Percentiles rank a stretch among this genome's conserved stretches.
Evolutionary conservation across 1,139 yeast genomes (phyloP).

Genomic region (Debaryomyces fabryi): DNA sequence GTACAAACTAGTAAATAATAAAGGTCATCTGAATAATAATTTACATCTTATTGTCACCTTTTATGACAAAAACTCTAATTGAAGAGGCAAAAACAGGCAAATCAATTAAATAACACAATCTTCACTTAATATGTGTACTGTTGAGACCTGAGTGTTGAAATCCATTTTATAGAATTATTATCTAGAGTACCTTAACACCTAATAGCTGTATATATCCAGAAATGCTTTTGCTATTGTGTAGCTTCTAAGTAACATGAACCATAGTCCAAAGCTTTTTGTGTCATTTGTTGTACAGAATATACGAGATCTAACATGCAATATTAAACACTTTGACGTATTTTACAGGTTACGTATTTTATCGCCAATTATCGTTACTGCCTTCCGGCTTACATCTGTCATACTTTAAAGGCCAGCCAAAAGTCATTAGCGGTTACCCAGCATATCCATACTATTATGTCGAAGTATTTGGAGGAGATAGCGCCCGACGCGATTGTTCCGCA

Average conservation of each 20-base stretch:
- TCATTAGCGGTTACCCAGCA: background rate
- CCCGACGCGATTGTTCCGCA: conserved; percentile 43
- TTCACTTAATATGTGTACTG: background rate
- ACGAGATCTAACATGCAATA: conserved; percentile 3
- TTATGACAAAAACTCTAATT: background rate
- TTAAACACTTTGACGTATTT: background rate
- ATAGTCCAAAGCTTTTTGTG: background rate
- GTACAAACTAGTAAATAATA: background rate
- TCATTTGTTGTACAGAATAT: background rate
- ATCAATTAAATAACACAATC: background rate
- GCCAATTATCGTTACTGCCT: background rate
- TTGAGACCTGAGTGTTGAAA: background rate
- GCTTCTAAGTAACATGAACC: background rate
- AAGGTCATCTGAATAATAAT: background rate
- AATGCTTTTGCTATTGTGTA: background rate
- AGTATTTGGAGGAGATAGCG: conserved; percentile 37
- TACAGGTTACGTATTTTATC: conserved; percentile 1
- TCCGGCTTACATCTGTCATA: background rate
- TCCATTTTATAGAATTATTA: background rate
- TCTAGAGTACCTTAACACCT: background rate
- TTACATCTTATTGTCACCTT: background rate
- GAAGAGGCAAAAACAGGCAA: background rate
- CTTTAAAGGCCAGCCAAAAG: background rate
- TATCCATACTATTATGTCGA: conserved; percentile 14
- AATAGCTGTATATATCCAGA: background rate